Conservation (phyloP, 139 green algal species). For the Closterium sp. region DNA sequence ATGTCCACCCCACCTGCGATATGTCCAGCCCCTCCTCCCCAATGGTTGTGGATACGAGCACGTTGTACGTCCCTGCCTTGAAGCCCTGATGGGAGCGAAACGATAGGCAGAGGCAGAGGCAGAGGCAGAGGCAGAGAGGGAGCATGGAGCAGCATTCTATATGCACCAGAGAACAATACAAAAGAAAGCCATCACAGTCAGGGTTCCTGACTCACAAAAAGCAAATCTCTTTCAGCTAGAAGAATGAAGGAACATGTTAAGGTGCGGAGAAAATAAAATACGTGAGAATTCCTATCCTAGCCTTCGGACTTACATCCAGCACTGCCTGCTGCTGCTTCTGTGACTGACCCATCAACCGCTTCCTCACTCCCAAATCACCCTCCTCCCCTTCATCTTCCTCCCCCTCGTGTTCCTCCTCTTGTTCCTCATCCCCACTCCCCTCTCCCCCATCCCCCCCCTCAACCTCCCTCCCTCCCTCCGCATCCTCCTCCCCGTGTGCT, state of each 20-base stretch:
- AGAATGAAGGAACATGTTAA: no score
- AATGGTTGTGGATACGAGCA: slow-evolving; percentile 85
- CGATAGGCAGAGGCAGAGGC: neutral
- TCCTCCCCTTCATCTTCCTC: neutral
- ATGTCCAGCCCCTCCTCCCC: slow-evolving; percentile 98
- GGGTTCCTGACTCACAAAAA: no score
- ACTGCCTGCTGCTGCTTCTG: neutral
- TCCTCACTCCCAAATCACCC: neutral
- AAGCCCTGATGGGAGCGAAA: slow-evolving; percentile 23
- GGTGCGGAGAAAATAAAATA: no score
- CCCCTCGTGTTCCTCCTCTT: neutral
- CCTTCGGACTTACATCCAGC: no score
- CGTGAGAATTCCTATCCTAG: no score
- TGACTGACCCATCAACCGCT: neutral
- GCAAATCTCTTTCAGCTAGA: no score
- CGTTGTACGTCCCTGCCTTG: slow-evolving; percentile 54
- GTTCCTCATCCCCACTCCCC: neutral
- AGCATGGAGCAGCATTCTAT: no score
- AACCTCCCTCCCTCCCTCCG: neutral
- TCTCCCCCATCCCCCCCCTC: neutral
- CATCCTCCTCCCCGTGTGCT: neutral
- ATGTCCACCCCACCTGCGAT: slow-evolving; percentile 40
- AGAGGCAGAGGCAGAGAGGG: neutral
- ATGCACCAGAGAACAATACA: no score
- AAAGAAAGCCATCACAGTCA: neutral